Base-by-base conservation (phyloP, 306 rosid genomes). In the Vigna nakashimae region DNA sequence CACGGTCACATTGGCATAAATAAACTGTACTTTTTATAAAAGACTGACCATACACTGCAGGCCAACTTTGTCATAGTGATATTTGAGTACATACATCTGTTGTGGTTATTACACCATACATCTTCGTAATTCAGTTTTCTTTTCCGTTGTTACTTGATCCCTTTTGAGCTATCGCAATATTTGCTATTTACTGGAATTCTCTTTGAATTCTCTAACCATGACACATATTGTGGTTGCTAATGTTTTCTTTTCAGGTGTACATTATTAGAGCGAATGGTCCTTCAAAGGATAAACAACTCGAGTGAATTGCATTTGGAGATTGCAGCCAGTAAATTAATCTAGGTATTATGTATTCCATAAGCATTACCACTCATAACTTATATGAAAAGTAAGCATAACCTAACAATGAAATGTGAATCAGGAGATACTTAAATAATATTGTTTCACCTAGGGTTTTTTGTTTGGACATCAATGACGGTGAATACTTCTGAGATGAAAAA, bases 231-330 rank as follows among this genome's bases (percentile, higher is more conserved):
- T 3, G 70, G 70, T 59, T 80, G 45, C 77, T 69, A 40, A 43
- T 76, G 5, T 81, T 79, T 67, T 74, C 40, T 71, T 77, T 30
- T 68, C 82, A 90, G 93, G 92, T 89, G 46, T 82, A 85, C 88
- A 88, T 92, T 64, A 15, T 87, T 46, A 85, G 94, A 80, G 91
- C 76, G 82, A 87, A 86, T 28, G 38, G 78, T 73, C 60, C 85
- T 71, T 30, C 71, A 62, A 73, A 83, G 62, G 81, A 58, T 65
- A 42, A 63, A 55, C 13, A 68, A 50, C 72, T 49, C 16, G 7
- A 60, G 62, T 63, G 76, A 69, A 65, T 52, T 52, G 71, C 76
- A 45, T 48, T 62, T 45, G 83, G 75, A 60, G 81, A 28, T 43
- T 51, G 72, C 64, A 81, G 87, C 45, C 32, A 75, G 69, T 73